Percentiles rank a stretch among this genome's conserved stretches.
Conservation (phyloP, 352 stramenopile genomes). For the Phytophthora sansomeana region DNA sequence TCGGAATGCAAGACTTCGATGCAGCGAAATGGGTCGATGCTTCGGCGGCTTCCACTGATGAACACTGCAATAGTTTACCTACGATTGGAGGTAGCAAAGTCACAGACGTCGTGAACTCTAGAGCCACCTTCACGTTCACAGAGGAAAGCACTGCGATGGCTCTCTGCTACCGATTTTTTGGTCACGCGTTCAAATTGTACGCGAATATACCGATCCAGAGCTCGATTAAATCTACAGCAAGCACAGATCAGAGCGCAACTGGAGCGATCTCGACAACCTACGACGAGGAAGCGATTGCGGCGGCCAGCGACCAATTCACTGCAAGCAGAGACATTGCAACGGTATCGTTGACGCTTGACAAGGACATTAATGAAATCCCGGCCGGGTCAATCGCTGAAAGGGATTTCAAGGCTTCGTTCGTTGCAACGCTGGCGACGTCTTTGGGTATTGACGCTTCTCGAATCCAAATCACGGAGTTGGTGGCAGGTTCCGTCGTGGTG, state of each 20-base stretch:
- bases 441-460: conserved; percentile 58
- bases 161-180: conserved; percentile 71
- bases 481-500: conserved; percentile 71
- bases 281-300: conserved; percentile 41
- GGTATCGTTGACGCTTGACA: conserved; percentile 60
- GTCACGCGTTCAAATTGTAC: conserved; percentile 64
- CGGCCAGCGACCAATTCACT: conserved; percentile 43
- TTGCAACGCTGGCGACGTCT: conserved; percentile 38
- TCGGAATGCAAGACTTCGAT: conserved; percentile 72
- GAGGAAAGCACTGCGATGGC: conserved; percentile 48
- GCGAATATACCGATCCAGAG: conserved; percentile 49
- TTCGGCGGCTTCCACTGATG: conserved; percentile 32
- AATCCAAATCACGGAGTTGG: conserved; percentile 59
- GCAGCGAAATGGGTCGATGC: conserved; percentile 61
- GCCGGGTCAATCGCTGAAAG: conserved; percentile 56
- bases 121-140: conserved; percentile 54
- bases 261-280: conserved; percentile 14
- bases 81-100: conserved; percentile 48
- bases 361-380: conserved; percentile 64
- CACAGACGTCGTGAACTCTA: conserved; percentile 44
- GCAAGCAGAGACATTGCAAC: conserved; percentile 60
- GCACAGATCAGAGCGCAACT: conserved; percentile 8
- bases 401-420: conserved; percentile 59
- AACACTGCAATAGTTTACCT: conserved; percentile 49
- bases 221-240: conserved; percentile 26